phyloP scores from a whole-genome alignment of 495 filamentous ascomycete species.

The Massariosphaeria phaeospora region DNA sequence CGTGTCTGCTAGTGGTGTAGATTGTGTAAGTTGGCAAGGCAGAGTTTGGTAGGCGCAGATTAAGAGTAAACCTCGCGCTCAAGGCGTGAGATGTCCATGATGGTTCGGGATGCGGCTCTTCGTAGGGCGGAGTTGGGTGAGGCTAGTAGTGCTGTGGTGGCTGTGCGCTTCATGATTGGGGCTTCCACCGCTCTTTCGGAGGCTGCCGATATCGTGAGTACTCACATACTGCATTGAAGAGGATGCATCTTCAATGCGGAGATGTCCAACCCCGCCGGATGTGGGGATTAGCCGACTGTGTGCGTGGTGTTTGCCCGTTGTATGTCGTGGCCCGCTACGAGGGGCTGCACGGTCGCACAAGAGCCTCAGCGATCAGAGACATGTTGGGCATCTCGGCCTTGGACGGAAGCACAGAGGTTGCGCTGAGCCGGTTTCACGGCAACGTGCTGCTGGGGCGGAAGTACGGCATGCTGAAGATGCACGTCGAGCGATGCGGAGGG shows the following conservation, averaged over 20 bases:
- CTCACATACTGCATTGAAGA: neutral
- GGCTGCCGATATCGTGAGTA: neutral
- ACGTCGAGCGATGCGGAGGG: constrained; percentile 5
- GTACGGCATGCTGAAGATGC: neutral
- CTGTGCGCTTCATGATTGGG: neutral
- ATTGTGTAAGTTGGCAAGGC: too few relatives aligned
- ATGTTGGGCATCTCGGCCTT: neutral
- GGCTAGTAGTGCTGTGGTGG: constrained; percentile 5
- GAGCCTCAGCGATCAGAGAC: neutral
- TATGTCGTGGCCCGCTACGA: neutral
- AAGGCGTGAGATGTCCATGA: too few relatives aligned
- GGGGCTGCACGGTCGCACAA: neutral
- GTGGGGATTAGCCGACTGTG: neutral
- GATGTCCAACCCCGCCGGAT: neutral
- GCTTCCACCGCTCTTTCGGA: constrained; percentile 24
- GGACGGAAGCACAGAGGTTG: neutral
- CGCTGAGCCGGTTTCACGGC: constrained; percentile 2
- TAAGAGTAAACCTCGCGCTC: too few relatives aligned
- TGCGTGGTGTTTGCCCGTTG: neutral
- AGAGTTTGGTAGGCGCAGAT: too few relatives aligned
- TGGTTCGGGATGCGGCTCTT: constrained; percentile 3
- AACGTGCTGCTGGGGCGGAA: neutral
- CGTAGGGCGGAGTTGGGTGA: constrained; percentile 1
- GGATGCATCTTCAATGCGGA: neutral
- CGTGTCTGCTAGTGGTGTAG: too few relatives aligned